Conservation (phyloP, 257 asterid genomes). For the Solanum dulcamara region DNA sequence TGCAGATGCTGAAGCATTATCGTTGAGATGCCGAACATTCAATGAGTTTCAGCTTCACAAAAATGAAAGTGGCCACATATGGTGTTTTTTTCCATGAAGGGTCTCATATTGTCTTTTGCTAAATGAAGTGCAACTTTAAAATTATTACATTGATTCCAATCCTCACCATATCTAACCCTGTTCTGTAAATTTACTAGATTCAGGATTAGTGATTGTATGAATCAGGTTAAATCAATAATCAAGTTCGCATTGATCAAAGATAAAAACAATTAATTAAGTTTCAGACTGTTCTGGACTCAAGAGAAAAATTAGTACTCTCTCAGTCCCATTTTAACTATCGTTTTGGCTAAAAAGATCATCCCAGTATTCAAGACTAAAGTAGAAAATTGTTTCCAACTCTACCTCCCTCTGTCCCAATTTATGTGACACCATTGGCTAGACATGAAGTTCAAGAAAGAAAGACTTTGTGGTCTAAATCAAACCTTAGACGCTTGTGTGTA, state of each 20-base stretch:
- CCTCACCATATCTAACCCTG: neutral
- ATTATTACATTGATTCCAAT: neutral
- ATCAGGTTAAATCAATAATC: neutral
- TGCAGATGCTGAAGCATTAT: too few relatives aligned
- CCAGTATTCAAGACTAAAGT: neutral
- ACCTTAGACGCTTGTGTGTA: neutral
- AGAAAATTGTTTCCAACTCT: neutral
- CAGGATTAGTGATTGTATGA: neutral
- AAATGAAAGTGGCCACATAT: too few relatives aligned
- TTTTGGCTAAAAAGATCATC: neutral
- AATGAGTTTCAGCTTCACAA: too few relatives aligned
- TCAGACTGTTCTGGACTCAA: neutral
- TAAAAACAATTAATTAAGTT: neutral
- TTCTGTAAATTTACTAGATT: neutral
- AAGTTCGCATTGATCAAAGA: neutral
- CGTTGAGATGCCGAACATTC: too few relatives aligned
- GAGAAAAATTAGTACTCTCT: neutral
- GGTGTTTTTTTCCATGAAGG: too few relatives aligned
- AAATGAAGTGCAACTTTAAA: neutral
- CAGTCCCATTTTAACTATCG: neutral
- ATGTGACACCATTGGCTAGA: neutral
- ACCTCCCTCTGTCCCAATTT: neutral
- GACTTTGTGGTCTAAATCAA: neutral
- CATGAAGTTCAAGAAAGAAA: neutral
- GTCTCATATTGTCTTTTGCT: neutral